phyloP scores from a whole-genome alignment of 2,329 filamentous ascomycete genomes.

The Fusarium buxicola region DNA sequence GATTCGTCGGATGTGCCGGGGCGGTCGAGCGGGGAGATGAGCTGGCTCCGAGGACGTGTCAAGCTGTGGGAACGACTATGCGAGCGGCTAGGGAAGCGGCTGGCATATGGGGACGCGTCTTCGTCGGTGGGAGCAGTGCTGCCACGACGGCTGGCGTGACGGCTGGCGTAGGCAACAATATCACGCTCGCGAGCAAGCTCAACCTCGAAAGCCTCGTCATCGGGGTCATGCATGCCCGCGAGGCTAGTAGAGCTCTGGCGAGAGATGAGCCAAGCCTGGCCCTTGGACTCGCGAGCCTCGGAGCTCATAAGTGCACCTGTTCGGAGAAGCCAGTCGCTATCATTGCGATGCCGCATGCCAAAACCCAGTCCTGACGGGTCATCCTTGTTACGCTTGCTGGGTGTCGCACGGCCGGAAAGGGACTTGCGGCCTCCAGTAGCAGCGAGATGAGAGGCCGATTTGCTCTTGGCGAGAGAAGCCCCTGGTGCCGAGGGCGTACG shows the following conservation, averaged over 20 bases:
- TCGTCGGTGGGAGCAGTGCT: constrained; percentile 57
- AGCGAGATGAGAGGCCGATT: constrained; percentile 69
- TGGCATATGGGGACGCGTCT: constrained; percentile 52
- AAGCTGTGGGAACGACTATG: constrained; percentile 53
- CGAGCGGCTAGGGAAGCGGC: constrained; percentile 61
- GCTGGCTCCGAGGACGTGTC: constrained; percentile 51
- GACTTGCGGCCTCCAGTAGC: constrained; percentile 40
- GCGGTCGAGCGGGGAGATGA: constrained; percentile 59
- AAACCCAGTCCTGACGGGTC: constrained; percentile 36
- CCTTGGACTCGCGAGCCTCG: constrained; percentile 74
- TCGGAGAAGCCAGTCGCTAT: constrained; percentile 74
- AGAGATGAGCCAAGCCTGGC: constrained; percentile 75
- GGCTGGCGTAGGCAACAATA: constrained; percentile 53
- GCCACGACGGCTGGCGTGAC: constrained; percentile 60
- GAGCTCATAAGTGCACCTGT: constrained; percentile 71
- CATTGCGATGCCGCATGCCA: constrained; percentile 54
- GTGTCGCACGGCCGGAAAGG: constrained; percentile 50
- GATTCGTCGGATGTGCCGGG: constrained; percentile 43
- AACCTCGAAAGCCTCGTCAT: constrained; percentile 64
- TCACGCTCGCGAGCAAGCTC: constrained; percentile 64
- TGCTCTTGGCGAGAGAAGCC: constrained; percentile 66
- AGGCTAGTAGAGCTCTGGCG: constrained; percentile 74
- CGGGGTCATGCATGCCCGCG: constrained; percentile 61
- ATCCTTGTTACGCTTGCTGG: constrained; percentile 50
- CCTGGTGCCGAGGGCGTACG: constrained; percentile 54